phyloP scores from a whole-genome alignment of 1,284 basidiomycete species.

The Omphalotus olearius region DNA sequence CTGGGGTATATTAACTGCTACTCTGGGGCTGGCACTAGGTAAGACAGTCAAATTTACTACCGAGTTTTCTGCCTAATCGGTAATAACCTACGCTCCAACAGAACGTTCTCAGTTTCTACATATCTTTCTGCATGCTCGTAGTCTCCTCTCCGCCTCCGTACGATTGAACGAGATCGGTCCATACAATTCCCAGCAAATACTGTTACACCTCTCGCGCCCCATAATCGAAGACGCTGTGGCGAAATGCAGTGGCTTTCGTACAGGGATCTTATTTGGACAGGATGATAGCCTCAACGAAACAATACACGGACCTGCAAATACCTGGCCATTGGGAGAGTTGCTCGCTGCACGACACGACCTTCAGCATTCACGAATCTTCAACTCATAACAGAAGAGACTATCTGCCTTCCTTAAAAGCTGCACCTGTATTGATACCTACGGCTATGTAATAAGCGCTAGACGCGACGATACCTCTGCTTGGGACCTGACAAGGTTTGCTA shows the following conservation, averaged over 20 bases:
- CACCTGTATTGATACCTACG: background rate
- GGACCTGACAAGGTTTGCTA: constrained; percentile 90
- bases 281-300: constrained; percentile 31
- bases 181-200: constrained; percentile 86
- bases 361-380: constrained; percentile 96
- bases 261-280: constrained; percentile 28
- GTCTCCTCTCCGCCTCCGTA: constrained; percentile 87
- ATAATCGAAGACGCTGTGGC: constrained; percentile 56
- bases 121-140: constrained; percentile 89
- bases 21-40: constrained; percentile 75
- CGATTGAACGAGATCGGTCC: constrained; percentile 91
- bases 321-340: constrained; percentile 97
- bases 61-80: background rate
- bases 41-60: constrained; percentile 21
- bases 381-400: constrained; percentile 28
- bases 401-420: background rate
- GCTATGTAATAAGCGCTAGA: constrained; percentile 65
- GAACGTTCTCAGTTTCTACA: constrained; percentile 80
- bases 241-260: constrained; percentile 41
- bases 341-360: constrained; percentile 87
- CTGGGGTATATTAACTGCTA: constrained; percentile 83
- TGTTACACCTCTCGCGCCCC: constrained; percentile 68
- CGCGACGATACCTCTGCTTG: constrained; percentile 93
- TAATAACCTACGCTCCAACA: constrained; percentile 23
- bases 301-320: constrained; percentile 69